phyloP scores from a whole-genome alignment of 306 rosid species.

The Gillenia trifoliata region DNA sequence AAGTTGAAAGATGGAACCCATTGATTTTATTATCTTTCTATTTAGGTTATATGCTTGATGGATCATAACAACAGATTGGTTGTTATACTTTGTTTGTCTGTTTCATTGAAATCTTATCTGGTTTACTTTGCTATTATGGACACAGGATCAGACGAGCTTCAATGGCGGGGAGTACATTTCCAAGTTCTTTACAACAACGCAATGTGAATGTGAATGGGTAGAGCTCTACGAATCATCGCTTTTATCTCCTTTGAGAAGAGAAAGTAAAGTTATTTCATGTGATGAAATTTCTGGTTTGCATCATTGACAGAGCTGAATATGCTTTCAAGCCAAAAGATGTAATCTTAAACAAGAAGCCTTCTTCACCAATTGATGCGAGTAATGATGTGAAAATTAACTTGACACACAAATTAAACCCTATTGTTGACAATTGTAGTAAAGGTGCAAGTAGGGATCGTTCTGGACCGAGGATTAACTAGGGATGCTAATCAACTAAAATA shows the following conservation, averaged over 20 bases:
- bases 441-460: too few species aligned
- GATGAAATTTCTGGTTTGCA: conserved; percentile 10
- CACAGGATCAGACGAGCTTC: conserved; percentile 32
- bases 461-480: too few species aligned
- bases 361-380: conserved; percentile 45
- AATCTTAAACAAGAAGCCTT: conserved; percentile 30
- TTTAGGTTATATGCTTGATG: not conserved
- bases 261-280: not conserved
- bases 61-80: not conserved
- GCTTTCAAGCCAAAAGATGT: conserved; percentile 88
- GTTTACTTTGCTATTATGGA: conserved; percentile 13
- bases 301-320: conserved; percentile 48
- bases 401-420: too few species aligned
- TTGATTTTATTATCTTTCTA: not conserved
- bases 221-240: conserved; percentile 3
- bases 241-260: not conserved
- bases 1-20: conserved; percentile 47
- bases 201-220: conserved; percentile 60
- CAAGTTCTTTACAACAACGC: conserved; percentile 38
- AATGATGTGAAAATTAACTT: too few species aligned
- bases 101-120: not conserved
- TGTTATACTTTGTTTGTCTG: not conserved
- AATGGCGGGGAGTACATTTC: conserved; percentile 33
- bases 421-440: too few species aligned
- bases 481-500: too few species aligned